A percentile compares a stretch with the other conserved stretches of the same genome.
Conservation (phyloP, 2,329 filamentous ascomycete species). For the Apiospora kogelbergensis region DNA sequence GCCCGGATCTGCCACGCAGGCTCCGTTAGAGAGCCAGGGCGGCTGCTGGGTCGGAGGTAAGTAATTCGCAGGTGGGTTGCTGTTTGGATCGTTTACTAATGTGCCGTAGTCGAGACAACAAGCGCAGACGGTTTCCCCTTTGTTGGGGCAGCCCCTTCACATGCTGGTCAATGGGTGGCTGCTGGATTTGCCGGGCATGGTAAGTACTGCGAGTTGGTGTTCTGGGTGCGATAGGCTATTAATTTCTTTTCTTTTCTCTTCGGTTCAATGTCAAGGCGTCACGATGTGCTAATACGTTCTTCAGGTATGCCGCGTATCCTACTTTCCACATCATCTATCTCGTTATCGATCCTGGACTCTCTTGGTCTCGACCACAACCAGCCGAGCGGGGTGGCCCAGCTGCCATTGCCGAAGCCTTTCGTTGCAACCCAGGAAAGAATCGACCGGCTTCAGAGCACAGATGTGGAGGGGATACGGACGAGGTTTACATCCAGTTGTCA, state of each 20-base stretch:
- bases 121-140: slow-evolving; percentile 23
- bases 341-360: slow-evolving; percentile 23
- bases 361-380: slow-evolving; percentile 21
- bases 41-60: slow-evolving; percentile 30
- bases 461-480: slow-evolving; percentile 14
- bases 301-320: slow-evolving; percentile 32
- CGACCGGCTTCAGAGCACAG: slow-evolving; percentile 17
- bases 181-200: slow-evolving; percentile 28
- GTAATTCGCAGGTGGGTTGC: background rate
- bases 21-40: slow-evolving; percentile 22
- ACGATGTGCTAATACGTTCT: background rate
- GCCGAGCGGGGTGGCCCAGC: slow-evolving; percentile 22
- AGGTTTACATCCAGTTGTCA: slow-evolving; percentile 10
- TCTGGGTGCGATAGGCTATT: no score
- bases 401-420: slow-evolving; percentile 29
- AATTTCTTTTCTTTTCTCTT: no score
- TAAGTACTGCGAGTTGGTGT: background rate
- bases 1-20: slow-evolving; percentile 20
- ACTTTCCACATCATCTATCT: slow-evolving; percentile 28
- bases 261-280: no score
- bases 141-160: slow-evolving; percentile 25
- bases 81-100: background rate
- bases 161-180: slow-evolving; percentile 24
- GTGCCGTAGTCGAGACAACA: background rate
- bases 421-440: slow-evolving; percentile 27